Evolutionary conservation across 768 basidiomycete species (phyloP).

Genomic region (Phylloporus arenicola): DNA sequence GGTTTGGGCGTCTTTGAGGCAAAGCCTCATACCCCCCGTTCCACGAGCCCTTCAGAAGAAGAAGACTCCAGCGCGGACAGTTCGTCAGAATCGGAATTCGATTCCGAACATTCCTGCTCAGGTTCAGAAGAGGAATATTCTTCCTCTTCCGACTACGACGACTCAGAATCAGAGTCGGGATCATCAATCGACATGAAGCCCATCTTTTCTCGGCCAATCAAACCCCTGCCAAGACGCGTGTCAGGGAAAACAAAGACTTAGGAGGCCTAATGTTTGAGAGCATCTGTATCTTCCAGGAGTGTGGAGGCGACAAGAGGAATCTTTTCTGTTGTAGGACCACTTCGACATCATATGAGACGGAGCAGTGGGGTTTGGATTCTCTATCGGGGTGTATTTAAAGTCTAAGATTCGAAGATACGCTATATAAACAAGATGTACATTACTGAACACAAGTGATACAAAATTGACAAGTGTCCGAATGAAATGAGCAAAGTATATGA

Average conservation of each 20-base stretch:
- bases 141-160: slow-evolving; percentile 4
- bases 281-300: background rate
- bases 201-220: slow-evolving; percentile 41
- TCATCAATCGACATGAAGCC: slow-evolving; percentile 32
- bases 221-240: slow-evolving; percentile 43
- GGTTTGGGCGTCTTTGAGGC: slow-evolving; percentile 59
- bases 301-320: background rate
- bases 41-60: slow-evolving; percentile 13
- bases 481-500: background rate
- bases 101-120: slow-evolving; percentile 9
- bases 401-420: slow-evolving; percentile 1
- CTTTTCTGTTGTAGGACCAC: background rate
- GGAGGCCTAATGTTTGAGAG: slow-evolving; percentile 26
- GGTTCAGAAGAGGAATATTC: slow-evolving; percentile 11
- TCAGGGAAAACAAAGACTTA: slow-evolving; percentile 14
- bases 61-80: slow-evolving; percentile 1
- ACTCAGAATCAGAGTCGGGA: slow-evolving; percentile 10
- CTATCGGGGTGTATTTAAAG: background rate
- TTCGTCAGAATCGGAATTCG: slow-evolving; percentile 11
- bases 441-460: background rate
- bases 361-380: background rate
- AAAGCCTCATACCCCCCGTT: slow-evolving; percentile 15
- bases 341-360: background rate
- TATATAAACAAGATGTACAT: slow-evolving; percentile 5
- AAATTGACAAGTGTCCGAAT: background rate